A percentile compares a stretch with the other conserved stretches of the same genome.
These are phyloP conservation scores for Naganishia friedmannii DNA, from an alignment of 768 basidiomycete species.

Conservation along the genomic window DNA sequence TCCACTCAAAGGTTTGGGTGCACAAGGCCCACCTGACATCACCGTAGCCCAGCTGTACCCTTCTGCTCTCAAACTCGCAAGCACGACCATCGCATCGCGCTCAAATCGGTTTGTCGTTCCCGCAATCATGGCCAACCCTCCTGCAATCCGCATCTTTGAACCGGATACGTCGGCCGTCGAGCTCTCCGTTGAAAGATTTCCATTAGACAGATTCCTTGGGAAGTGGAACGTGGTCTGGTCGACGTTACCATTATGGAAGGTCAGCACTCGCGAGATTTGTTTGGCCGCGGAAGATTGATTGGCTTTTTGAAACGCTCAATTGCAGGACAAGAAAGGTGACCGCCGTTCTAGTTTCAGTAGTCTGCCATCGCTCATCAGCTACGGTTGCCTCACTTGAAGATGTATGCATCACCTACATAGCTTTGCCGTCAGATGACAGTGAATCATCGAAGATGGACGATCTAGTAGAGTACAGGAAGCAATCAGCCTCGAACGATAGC, in stretches of 20 bases:
- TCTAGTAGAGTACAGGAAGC: slow-evolving; percentile 51
- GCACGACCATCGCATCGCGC: no score
- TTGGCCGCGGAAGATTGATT: neutral
- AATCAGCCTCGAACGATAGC: slow-evolving; percentile 38
- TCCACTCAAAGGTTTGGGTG: no score
- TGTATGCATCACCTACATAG: slow-evolving; percentile 54
- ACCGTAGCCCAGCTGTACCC: no score
- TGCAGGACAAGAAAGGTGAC: slow-evolving; percentile 51
- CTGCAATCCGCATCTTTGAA: neutral
- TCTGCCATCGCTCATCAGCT: neutral
- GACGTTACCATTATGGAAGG: slow-evolving; percentile 57
- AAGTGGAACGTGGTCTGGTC: slow-evolving; percentile 54
- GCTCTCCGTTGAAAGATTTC: slow-evolving; percentile 11
- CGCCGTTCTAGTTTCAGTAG: neutral
- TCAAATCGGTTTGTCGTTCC: no score
- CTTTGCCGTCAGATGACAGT: slow-evolving; percentile 34
- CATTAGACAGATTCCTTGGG: slow-evolving; percentile 43
- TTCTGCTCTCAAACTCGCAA: no score
- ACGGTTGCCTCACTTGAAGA: slow-evolving; percentile 35
- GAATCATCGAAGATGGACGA: slow-evolving; percentile 48
- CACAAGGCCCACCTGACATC: no score
- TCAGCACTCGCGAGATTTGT: slow-evolving; percentile 32
- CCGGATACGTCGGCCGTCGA: neutral
- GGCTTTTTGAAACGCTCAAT: neutral
- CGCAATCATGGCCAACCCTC: neutral